Conservation (phyloP, 116 monocot species). For the Dioscorea cayenensis region DNA sequence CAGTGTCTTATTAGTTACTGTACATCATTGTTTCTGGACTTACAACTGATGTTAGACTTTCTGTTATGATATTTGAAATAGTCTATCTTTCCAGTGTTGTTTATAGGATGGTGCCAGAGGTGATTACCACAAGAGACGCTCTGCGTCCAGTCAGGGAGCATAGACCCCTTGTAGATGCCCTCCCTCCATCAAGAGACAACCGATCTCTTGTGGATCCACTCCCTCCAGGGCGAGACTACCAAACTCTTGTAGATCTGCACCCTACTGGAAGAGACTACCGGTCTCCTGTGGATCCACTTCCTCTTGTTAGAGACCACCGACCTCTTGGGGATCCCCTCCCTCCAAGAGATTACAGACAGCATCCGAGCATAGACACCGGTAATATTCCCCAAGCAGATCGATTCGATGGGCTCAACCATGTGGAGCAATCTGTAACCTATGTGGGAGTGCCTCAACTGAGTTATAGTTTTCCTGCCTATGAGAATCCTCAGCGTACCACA, state of each 20-base stretch:
- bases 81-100: conserved; percentile 1
- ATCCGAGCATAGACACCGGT: conserved; percentile 7
- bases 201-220: not conserved
- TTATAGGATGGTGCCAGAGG: conserved; percentile 14
- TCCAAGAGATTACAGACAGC: conserved; percentile 8
- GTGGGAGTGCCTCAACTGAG: not conserved
- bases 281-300: too few species aligned
- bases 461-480: conserved; percentile 2
- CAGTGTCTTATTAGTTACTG: not conserved
- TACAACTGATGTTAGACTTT: not conserved
- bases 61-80: not conserved
- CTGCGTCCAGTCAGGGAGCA: conserved; percentile 2
- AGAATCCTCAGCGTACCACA: conserved; percentile 10
- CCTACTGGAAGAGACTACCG: too few species aligned
- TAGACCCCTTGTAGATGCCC: not conserved
- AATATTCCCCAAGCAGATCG: not conserved
- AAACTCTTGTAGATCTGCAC: not conserved
- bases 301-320: conserved; percentile 11
- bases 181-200: conserved; percentile 12
- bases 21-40: not conserved
- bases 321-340: not conserved
- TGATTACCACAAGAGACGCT: conserved; percentile 5
- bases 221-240: conserved; percentile 7
- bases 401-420: conserved; percentile 4
- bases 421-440: conserved; percentile 2